These are phyloP conservation scores for Carex scoparia DNA, from an alignment of 176 grass and related monocot species.

Conservation along the genomic window DNA sequence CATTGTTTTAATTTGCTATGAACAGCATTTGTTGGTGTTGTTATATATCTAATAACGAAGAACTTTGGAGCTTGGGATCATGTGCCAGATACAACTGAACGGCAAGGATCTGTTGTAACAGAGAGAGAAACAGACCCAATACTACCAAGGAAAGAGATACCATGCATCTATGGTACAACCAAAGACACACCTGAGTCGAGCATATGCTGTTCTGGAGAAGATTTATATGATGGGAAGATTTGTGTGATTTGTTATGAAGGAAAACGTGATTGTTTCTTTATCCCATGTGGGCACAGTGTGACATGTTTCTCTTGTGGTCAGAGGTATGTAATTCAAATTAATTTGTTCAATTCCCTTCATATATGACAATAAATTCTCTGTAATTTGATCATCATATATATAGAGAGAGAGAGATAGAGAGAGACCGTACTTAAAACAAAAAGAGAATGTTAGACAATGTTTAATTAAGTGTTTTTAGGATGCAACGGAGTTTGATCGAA, in stretches of 20 bases:
- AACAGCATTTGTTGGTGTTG: constrained; percentile 24
- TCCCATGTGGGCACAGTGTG: constrained; percentile 35
- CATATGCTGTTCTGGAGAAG: constrained; percentile 25
- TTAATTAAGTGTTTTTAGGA: not conserved
- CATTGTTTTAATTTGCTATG: not conserved
- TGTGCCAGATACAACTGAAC: not conserved
- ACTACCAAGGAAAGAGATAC: constrained; percentile 31
- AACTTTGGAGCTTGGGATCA: constrained; percentile 20
- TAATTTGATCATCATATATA: not conserved
- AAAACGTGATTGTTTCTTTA: constrained; percentile 36
- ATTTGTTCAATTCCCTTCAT: not conserved
- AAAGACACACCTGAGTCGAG: constrained; percentile 28
- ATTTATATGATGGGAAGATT: constrained; percentile 42
- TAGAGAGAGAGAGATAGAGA: no score
- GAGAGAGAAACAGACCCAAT: constrained; percentile 33
- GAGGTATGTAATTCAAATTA: constrained; percentile 26
- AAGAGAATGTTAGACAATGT: not conserved
- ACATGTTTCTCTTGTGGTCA: constrained; percentile 31
- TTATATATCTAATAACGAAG: constrained; percentile 29
- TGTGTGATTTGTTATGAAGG: constrained; percentile 43
- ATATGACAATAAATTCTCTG: not conserved
- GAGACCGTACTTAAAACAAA: not conserved
- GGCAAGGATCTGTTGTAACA: not conserved
- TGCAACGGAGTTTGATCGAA: not conserved
- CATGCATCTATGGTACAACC: constrained; percentile 30